Evolutionary conservation across 345 rosid genomes (phyloP), one percentile per base, ranked within the genome.

Genomic region (Eucalyptus marginata): DNA sequence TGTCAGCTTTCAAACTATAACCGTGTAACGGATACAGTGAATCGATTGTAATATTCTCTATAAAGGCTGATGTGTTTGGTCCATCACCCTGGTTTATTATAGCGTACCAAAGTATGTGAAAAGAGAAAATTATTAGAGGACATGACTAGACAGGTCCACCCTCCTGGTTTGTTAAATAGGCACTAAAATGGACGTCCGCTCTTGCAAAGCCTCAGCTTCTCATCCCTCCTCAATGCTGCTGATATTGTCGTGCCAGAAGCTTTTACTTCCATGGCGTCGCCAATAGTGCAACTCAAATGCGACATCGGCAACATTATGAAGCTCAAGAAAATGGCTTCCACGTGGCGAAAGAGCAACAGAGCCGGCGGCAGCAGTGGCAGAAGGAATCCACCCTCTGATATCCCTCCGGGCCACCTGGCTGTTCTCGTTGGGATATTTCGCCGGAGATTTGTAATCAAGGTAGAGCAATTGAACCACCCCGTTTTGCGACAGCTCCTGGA

Each of bases 401-500:
- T 93, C 16, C 92, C 91, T 33, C 90, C 90, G 15, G 92, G 92
- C 43, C 91, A 91, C 86, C 88, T 91, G 24, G 91, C 92, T 64
- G 92, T 92, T 87, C 88, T 89, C 29, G 91, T 92, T 13, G 93
- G 93, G 31, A 89, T 84, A 66, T 88, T 90, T 80, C 47, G 92
- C 47, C 64, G 52, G 90, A 92, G 94, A 81, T 87, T 88, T 27
- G 80, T 90, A 86, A 87, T 88, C 15, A 91, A 84, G 89, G 90
- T 92, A 64, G 91, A 89, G 86, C 89, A 91, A 88, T 66, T 89
- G 89, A 91, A 90, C 89, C 92, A 90, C 86, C 92, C 92, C 56
- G 86, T 88, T 91, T 86, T 93, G 71, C 58, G 66, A 88, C 91
- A 90, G 66, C 90, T 89, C 91, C 92, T 91, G 15, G 92, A 91